Evolutionary conservation across 441 rosid genomes (phyloP).

Genomic region (Sinapis alba): DNA sequence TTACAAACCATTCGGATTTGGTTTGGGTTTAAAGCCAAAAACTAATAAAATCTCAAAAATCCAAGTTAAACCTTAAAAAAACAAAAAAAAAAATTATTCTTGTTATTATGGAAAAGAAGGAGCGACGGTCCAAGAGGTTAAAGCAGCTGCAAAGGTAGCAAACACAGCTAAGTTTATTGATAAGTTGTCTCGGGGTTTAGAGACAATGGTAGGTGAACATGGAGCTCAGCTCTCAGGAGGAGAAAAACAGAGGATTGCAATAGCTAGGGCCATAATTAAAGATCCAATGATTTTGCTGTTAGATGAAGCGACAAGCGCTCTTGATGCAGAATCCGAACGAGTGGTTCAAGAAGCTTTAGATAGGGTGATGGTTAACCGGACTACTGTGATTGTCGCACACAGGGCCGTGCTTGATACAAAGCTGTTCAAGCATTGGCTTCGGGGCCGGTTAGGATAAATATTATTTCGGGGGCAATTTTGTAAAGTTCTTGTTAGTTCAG

Average conservation of each 20-base stretch:
- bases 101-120: conserved; percentile 20
- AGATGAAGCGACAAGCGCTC: conserved; percentile 64
- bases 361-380: conserved; percentile 55
- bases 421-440: too few species aligned
- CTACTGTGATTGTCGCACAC: conserved; percentile 55
- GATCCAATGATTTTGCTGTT: conserved; percentile 56
- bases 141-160: conserved; percentile 52
- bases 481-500: too few species aligned
- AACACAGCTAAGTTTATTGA: conserved; percentile 57
- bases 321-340: conserved; percentile 60
- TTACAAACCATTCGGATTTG: too few species aligned
- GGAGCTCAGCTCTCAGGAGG: conserved; percentile 62
- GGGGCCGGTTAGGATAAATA: too few species aligned
- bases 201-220: conserved; percentile 65
- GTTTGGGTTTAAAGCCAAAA: too few species aligned
- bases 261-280: conserved; percentile 56
- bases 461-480: too few species aligned
- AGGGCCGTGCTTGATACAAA: too few species aligned
- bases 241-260: conserved; percentile 58
- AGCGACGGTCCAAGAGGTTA: conserved; percentile 48
- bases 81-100: too few species aligned
- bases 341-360: conserved; percentile 59
- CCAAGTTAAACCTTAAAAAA: too few species aligned
- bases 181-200: conserved; percentile 55
- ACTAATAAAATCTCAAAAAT: too few species aligned